Conservation (phyloP, 177 flowering plant genomes). For the Viscum album region DNA sequence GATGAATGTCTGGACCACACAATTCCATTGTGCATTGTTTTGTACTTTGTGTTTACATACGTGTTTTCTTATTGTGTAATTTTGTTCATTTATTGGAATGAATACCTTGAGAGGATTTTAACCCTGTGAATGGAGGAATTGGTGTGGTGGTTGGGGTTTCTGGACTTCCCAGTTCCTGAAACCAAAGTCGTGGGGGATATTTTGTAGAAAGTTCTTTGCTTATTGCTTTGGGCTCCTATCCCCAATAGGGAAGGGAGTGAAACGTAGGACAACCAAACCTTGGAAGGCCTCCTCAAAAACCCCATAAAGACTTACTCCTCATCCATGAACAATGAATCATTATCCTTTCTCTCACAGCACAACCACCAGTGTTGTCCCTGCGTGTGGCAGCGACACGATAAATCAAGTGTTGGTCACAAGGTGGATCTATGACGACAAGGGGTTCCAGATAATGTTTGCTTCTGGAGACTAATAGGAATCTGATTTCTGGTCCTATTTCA, state of each 20-base stretch:
- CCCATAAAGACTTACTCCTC: slow-evolving; percentile 42
- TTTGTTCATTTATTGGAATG: too few relatives aligned
- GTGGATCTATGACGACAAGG: slow-evolving; percentile 2
- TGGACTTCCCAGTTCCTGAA: too few relatives aligned
- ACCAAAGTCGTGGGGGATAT: too few relatives aligned
- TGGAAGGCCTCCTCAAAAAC: slow-evolving; percentile 31
- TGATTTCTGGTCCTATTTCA: slow-evolving; percentile 32
- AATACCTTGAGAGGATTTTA: too few relatives aligned
- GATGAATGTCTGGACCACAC: too few relatives aligned
- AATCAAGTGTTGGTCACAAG: slow-evolving; percentile 25
- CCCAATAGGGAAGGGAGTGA: slow-evolving; percentile 44
- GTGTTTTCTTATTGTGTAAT: too few relatives aligned
- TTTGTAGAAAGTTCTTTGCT: too few relatives aligned
- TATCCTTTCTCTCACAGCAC: neutral
- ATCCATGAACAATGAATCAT: slow-evolving; percentile 35
- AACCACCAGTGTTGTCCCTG: slow-evolving; percentile 58
- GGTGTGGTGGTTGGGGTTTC: too few relatives aligned
- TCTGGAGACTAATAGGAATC: slow-evolving; percentile 41
- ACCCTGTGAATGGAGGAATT: too few relatives aligned
- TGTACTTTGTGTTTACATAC: too few relatives aligned
- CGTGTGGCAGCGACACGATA: slow-evolving; percentile 43
- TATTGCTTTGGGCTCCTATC: too few relatives aligned
- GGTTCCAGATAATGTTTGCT: slow-evolving; percentile 48
- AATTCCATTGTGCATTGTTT: too few relatives aligned
- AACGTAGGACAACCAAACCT: slow-evolving; percentile 52